phyloP scores from a whole-genome alignment of 2,329 filamentous ascomycete genomes.

The Colletotrichum sidae region DNA sequence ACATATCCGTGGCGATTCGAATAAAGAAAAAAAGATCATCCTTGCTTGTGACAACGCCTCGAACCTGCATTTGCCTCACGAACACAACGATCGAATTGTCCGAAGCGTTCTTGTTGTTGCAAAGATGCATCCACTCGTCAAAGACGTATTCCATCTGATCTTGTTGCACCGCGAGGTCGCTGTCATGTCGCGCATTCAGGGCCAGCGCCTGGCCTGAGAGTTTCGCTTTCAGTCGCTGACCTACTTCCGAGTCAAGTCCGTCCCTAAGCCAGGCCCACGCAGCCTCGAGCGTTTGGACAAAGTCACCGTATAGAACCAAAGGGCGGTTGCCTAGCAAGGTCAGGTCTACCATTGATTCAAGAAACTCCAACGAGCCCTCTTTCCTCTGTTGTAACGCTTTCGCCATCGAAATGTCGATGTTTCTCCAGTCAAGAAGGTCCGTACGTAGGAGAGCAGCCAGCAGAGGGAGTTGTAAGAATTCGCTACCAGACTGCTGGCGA shows the following conservation, averaged over 20 bases:
- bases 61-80: conserved; percentile 83
- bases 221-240: conserved; percentile 78
- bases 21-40: conserved; percentile 86
- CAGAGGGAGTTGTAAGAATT: conserved; percentile 68
- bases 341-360: conserved; percentile 83
- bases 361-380: conserved; percentile 78
- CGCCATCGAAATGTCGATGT: conserved; percentile 78
- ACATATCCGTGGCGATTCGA: conserved; percentile 82
- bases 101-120: conserved; percentile 79
- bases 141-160: conserved; percentile 96
- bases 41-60: conserved; percentile 76
- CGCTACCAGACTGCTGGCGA: conserved; percentile 65
- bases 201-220: conserved; percentile 64
- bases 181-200: conserved; percentile 44
- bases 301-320: conserved; percentile 84
- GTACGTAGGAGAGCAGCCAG: conserved; percentile 68
- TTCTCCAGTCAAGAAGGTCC: conserved; percentile 71
- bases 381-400: conserved; percentile 79
- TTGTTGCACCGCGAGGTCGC: conserved; percentile 56
- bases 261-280: conserved; percentile 85
- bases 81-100: conserved; percentile 81
- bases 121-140: conserved; percentile 91
- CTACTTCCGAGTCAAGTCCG: conserved; percentile 72
- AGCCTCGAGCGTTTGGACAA: conserved; percentile 83
- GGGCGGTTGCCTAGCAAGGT: conserved; percentile 83